Conservation (phyloP, 2,329 filamentous ascomycete species). For the Fusarium duplospermum region DNA sequence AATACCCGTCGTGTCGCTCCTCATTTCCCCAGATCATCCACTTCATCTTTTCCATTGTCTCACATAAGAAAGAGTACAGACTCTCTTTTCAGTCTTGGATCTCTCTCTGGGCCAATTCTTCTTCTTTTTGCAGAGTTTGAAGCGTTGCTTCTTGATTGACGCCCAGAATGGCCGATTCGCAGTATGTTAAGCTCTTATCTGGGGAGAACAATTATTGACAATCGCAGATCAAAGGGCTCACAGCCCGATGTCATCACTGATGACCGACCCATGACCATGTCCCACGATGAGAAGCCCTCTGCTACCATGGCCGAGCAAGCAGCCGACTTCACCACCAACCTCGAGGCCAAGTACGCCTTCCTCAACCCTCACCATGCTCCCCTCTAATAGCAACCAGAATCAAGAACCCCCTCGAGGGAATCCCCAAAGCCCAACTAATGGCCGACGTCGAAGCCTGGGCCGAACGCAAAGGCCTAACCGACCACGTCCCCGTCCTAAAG, state of each 20-base stretch:
- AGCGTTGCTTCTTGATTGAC: slow-evolving; percentile 18
- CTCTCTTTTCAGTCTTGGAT: slow-evolving; percentile 14
- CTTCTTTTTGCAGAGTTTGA: background rate
- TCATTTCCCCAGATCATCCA: slow-evolving; percentile 14
- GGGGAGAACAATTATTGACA: background rate
- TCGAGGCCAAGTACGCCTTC: slow-evolving; percentile 56
- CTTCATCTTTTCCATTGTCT: slow-evolving; percentile 12
- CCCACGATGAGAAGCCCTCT: slow-evolving; percentile 43
- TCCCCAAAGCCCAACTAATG: slow-evolving; percentile 65
- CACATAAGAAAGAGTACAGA: slow-evolving; percentile 6
- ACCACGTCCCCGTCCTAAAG: slow-evolving; percentile 67
- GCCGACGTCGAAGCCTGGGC: slow-evolving; percentile 71
- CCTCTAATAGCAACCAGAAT: slow-evolving; percentile 48
- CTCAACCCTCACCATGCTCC: background rate
- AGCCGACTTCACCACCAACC: slow-evolving; percentile 52
- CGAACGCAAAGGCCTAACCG: slow-evolving; percentile 66
- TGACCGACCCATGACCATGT: slow-evolving; percentile 13
- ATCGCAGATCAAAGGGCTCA: slow-evolving; percentile 15
- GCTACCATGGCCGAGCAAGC: slow-evolving; percentile 44
- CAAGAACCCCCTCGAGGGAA: slow-evolving; percentile 60
- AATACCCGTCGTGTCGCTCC: slow-evolving; percentile 12
- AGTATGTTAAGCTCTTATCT: slow-evolving; percentile 19
- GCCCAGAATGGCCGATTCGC: slow-evolving; percentile 39
- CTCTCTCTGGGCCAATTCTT: background rate
- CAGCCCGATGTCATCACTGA: slow-evolving; percentile 9